A percentile compares a stretch with the other conserved stretches of the same genome.
Evolutionary conservation across 805 yeast genomes (phyloP).

Genomic region (Cyberlindnera petersonii): DNA sequence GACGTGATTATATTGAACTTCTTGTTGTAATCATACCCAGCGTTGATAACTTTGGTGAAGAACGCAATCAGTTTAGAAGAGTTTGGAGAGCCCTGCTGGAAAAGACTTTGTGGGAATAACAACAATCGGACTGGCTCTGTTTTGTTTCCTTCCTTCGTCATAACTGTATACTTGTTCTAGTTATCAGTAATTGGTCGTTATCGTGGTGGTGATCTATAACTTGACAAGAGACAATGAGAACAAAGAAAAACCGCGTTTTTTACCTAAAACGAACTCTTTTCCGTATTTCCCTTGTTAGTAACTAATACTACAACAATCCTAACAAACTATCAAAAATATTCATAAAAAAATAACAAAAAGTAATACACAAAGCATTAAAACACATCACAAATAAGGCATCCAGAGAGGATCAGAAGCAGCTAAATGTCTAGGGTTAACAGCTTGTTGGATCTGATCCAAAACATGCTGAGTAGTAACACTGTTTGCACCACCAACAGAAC

Average conservation of each 20-base stretch:
- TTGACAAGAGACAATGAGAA: too few species aligned
- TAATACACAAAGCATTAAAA: not conserved
- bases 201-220: too few species aligned
- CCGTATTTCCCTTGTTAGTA: not conserved
- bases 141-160: too few species aligned
- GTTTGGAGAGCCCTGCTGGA: constrained; percentile 3
- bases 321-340: not conserved
- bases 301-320: not conserved
- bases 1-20: constrained; percentile 19
- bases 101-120: constrained; percentile 3
- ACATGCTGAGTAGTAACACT: constrained; percentile 81
- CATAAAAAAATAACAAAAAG: not conserved
- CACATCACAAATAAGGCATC: constrained; percentile 76
- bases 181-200: too few species aligned
- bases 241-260: not conserved
- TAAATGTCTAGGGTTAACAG: constrained; percentile 89
- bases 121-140: constrained; percentile 1
- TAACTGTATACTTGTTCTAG: too few species aligned
- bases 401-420: constrained; percentile 90
- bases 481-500: constrained; percentile 52
- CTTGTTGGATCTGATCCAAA: constrained; percentile 85
- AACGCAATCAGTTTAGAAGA: constrained; percentile 6
- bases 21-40: constrained; percentile 18
- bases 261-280: not conserved
- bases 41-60: constrained; percentile 18